Evolutionary conservation across 371 early-diverging fungal species (phyloP).

Genomic region (Rhizopus arrhizus): DNA sequence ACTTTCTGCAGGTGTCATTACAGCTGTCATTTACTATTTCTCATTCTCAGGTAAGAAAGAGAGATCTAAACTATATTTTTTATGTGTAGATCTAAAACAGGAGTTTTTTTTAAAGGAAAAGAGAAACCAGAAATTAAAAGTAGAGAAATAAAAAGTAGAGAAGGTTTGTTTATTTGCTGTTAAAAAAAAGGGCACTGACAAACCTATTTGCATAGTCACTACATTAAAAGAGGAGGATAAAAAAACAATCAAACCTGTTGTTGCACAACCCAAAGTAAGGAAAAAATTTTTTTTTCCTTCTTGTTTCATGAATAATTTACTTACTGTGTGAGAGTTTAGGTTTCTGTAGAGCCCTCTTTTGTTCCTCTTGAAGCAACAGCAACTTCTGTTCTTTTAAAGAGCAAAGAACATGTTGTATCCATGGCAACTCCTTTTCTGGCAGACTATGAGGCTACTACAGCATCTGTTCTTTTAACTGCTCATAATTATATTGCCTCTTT

Average conservation of each 20-base stretch:
- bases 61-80: neutral
- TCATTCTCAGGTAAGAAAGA: neutral
- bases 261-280: neutral
- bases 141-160: neutral
- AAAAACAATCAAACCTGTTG: neutral
- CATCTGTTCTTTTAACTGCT: constrained; percentile 2
- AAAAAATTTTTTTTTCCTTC: neutral
- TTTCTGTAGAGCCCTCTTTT: constrained; percentile 4
- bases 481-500: constrained; percentile 1
- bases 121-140: neutral
- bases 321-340: neutral
- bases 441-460: constrained; percentile 8
- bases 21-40: constrained; percentile 8
- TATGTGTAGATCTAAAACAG: neutral
- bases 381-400: constrained; percentile 5
- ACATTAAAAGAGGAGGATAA: neutral
- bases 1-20: constrained; percentile 6
- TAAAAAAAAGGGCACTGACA: neutral
- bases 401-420: neutral
- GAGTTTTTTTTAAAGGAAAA: neutral
- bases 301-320: neutral
- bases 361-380: neutral
- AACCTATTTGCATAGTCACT: too few species aligned
- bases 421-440: neutral
- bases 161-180: neutral